These are phyloP conservation scores for Raddia guianensis DNA, from an alignment of 176 grass and related monocot species.

Conservation along the genomic window DNA sequence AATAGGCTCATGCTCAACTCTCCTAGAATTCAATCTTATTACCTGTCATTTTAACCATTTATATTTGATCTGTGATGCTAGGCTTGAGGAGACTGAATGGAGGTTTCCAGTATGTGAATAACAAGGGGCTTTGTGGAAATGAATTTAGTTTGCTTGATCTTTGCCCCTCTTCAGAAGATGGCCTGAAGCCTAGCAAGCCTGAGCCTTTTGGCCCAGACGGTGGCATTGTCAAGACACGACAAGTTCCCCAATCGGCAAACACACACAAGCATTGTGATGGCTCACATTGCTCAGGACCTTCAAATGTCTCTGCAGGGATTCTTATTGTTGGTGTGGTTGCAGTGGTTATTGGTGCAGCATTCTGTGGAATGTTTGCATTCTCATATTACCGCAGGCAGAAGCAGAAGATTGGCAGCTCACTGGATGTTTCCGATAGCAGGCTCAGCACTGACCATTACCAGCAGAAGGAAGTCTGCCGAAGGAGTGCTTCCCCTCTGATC, in stretches of 20 bases:
- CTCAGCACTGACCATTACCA: slow-evolving; percentile 89
- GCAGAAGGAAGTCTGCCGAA: slow-evolving; percentile 73
- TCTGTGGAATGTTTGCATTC: slow-evolving; percentile 66
- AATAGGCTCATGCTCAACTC: background rate
- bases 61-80: slow-evolving; percentile 39
- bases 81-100: slow-evolving; percentile 66
- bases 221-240: slow-evolving; percentile 54
- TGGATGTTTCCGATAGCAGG: slow-evolving; percentile 89
- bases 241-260: slow-evolving; percentile 75
- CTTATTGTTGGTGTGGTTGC: slow-evolving; percentile 62
- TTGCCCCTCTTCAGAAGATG: slow-evolving; percentile 60
- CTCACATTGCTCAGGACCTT: slow-evolving; percentile 43
- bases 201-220: slow-evolving; percentile 75
- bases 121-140: slow-evolving; percentile 78
- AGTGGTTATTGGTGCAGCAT: slow-evolving; percentile 44
- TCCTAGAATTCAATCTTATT: background rate
- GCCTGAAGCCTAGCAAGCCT: slow-evolving; percentile 77
- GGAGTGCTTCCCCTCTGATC: slow-evolving; percentile 77
- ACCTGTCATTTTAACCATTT: background rate
- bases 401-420: slow-evolving; percentile 90
- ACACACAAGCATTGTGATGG: slow-evolving; percentile 39
- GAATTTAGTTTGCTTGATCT: slow-evolving; percentile 66
- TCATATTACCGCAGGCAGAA: slow-evolving; percentile 78
- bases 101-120: slow-evolving; percentile 84
- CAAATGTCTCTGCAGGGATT: slow-evolving; percentile 46